Conservation (phyloP, 1,284 basidiomycete species). For the Mycena sp. region DNA sequence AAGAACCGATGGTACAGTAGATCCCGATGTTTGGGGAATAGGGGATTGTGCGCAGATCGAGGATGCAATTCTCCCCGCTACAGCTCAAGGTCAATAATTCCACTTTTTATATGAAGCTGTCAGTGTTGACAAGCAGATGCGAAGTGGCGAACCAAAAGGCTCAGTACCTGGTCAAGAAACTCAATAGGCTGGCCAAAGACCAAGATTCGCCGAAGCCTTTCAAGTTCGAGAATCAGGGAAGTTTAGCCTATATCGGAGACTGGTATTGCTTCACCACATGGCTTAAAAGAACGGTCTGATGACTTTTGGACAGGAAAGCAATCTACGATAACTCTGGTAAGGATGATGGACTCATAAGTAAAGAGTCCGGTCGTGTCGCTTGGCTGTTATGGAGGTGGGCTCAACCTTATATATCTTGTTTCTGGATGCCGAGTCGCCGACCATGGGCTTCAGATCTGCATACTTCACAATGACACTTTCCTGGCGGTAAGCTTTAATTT, state of each 20-base stretch:
- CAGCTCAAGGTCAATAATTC: slow-evolving; percentile 67
- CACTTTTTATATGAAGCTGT: slow-evolving; percentile 2
- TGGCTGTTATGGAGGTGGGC: slow-evolving; percentile 78
- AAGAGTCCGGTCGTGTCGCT: slow-evolving; percentile 76
- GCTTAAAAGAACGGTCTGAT: slow-evolving; percentile 2
- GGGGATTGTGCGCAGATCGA: slow-evolving; percentile 80
- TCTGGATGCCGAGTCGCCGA: too few relatives aligned
- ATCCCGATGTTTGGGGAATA: slow-evolving; percentile 84
- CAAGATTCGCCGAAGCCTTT: slow-evolving; percentile 58
- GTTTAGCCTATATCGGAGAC: slow-evolving; percentile 84
- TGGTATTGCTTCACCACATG: slow-evolving; percentile 49
- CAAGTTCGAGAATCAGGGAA: slow-evolving; percentile 77
- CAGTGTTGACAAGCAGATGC: neutral
- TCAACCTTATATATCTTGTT: neutral
- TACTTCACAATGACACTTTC: slow-evolving; percentile 85
- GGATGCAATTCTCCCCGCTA: slow-evolving; percentile 78
- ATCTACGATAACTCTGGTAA: slow-evolving; percentile 74
- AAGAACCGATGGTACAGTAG: slow-evolving; percentile 61
- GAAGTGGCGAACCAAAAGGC: slow-evolving; percentile 86
- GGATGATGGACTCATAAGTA: slow-evolving; percentile 60
- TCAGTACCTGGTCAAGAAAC: slow-evolving; percentile 73
- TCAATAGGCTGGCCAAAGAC: slow-evolving; percentile 65
- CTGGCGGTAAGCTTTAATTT: slow-evolving; percentile 47
- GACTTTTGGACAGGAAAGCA: slow-evolving; percentile 63
- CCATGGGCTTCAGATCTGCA: slow-evolving; percentile 56